These are phyloP conservation scores for Anaeromyces robustus DNA, from an alignment of 192 early-diverging fungal genomes.

Conservation along the genomic window DNA sequence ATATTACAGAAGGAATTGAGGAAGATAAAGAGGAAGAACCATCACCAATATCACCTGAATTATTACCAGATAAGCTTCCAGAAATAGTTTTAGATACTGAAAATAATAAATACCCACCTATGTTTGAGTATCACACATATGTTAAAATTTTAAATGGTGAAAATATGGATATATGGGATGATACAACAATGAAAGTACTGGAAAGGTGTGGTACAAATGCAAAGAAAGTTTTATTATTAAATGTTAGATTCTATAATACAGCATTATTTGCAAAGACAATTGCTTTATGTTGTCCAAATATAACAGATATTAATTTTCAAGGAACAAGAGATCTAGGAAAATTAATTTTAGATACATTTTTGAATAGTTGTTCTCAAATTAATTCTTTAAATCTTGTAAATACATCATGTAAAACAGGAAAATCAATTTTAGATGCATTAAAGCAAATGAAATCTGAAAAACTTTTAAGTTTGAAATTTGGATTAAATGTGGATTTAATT, in stretches of 20 bases:
- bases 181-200: background rate
- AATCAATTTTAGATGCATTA: background rate
- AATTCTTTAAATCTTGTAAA: background rate
- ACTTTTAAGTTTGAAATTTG: background rate
- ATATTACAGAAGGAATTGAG: background rate
- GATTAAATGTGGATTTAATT: background rate
- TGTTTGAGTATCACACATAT: background rate
- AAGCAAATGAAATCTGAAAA: background rate
- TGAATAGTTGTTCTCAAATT: background rate
- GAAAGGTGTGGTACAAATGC: background rate
- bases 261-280: background rate
- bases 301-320: background rate
- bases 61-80: background rate
- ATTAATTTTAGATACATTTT: background rate
- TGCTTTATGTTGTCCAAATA: background rate
- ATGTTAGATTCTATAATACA: background rate
- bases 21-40: background rate
- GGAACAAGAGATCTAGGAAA: background rate
- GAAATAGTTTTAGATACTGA: background rate
- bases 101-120: background rate
- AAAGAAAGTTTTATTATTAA: background rate
- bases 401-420: background rate
- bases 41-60: background rate
- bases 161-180: background rate
- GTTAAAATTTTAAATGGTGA: background rate